Evolutionary conservation across 1,139 yeast genomes (phyloP).

Genomic region (Pichia sp.): DNA sequence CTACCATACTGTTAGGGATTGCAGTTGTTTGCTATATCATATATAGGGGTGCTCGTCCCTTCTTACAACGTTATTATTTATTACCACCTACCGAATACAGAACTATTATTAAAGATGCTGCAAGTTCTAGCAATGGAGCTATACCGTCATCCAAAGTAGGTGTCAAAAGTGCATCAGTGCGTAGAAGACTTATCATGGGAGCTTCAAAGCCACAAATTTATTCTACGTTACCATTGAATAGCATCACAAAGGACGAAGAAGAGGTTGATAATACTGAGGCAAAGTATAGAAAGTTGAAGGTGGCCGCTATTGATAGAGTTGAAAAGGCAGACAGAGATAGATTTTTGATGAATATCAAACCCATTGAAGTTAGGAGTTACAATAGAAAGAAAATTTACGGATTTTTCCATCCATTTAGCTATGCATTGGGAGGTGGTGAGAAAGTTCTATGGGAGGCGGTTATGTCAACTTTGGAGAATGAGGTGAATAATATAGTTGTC

Average conservation of each 20-base stretch:
- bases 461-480: constrained; percentile 51
- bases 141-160: constrained; percentile 19
- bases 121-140: constrained; percentile 28
- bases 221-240: constrained; percentile 30
- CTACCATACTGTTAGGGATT: not conserved
- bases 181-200: constrained; percentile 43
- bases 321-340: constrained; percentile 10
- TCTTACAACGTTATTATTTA: constrained; percentile 33
- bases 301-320: constrained; percentile 22
- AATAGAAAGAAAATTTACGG: constrained; percentile 53
- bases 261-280: constrained; percentile 14
- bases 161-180: constrained; percentile 33
- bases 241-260: constrained; percentile 4
- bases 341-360: constrained; percentile 21
- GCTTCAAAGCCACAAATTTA: constrained; percentile 40
- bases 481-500: constrained; percentile 50
- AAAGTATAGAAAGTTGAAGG: constrained; percentile 15
- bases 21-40: constrained; percentile 6
- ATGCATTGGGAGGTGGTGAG: constrained; percentile 98
- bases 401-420: constrained; percentile 92
- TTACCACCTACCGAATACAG: constrained; percentile 42
- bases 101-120: constrained; percentile 32
- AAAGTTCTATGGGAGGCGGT: constrained; percentile 95
- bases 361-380: constrained; percentile 34
- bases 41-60: constrained; percentile 15